Evolutionary conservation across 768 basidiomycete species (phyloP), one percentile per base, ranked within the genome.

Genomic region (Cytidiella melzeri): DNA sequence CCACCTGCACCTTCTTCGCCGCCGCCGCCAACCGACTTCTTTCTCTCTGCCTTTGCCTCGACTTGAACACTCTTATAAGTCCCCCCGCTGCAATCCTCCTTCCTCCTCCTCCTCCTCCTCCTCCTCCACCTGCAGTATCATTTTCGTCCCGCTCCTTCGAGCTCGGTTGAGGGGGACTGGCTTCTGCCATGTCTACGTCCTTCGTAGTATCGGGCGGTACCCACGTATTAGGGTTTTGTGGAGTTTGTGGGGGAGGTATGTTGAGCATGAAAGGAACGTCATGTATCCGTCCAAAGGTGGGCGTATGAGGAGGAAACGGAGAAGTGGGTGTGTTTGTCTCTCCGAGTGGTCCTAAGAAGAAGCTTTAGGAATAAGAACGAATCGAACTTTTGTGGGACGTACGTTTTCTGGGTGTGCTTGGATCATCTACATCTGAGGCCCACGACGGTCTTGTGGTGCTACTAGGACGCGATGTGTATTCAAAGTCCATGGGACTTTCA

Each of bases 401-500:
- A 89, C 86, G 82, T 77, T 89, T 89, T 59, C 74, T 72, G 27
- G 82, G 76, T 21, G 80, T 76, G 57, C 65, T 72, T n/a, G 71
- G 61, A 43, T 78, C 74, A 21, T 79, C 74, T 19, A 54, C 48
- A 20, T 60, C 50, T 15, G 61, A 15, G 21, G 75, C 76, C 86
- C 85, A 87, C 2, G 73, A 77, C 2, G 83, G 79, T 60, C 71
- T 79, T 48, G 73, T 67, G 30, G 66, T 62, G 47, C 62, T 71
- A 53, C 63, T 76, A 13, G 78, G 75, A 21, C 87, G 75, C 56
- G 81, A 80, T 7, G 88, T 91, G 71, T 83, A 91, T 63, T 91
- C 81, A 66, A 82, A 92, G 66, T 92, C 89, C 90, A 92, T 92
- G 3, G 90, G 90, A 3, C 84, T 86, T 61, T 91, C 90, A 43